A percentile compares a stretch with the other conserved stretches of the same genome.
Conservation (phyloP, 306 rosid species). For the Vigna radiata region DNA sequence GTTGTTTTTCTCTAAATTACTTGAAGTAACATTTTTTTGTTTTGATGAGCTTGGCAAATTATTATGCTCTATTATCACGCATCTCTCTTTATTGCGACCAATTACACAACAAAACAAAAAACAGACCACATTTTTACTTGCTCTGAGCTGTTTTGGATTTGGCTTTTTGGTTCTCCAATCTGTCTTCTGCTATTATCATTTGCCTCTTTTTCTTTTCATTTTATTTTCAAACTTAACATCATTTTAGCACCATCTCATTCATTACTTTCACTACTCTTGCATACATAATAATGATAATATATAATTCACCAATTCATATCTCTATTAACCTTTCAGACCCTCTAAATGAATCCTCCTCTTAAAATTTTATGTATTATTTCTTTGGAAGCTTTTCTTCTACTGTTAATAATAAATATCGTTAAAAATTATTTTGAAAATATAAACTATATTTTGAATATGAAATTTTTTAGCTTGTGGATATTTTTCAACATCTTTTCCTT, state of each 20-base stretch:
- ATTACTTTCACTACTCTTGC: not conserved
- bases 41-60: not conserved
- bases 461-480: too few species aligned
- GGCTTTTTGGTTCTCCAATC: slow-evolving; percentile 27
- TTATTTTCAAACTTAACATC: not conserved
- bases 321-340: not conserved
- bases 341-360: not conserved
- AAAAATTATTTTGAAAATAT: too few species aligned
- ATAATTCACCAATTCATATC: not conserved
- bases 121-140: not conserved
- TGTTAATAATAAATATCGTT: too few species aligned
- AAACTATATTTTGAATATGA: too few species aligned
- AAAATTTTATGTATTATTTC: not conserved
- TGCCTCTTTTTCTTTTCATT: not conserved
- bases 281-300: too few species aligned
- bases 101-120: not conserved
- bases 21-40: slow-evolving; percentile 3
- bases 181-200: not conserved
- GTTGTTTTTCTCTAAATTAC: not conserved
- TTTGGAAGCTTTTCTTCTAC: too few species aligned
- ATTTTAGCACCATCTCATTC: not conserved
- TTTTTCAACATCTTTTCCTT: too few species aligned
- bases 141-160: slow-evolving; percentile 41
- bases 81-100: not conserved
- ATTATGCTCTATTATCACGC: not conserved